Conservation (phyloP, 768 basidiomycete genomes). For the Lactarius trivialis region DNA sequence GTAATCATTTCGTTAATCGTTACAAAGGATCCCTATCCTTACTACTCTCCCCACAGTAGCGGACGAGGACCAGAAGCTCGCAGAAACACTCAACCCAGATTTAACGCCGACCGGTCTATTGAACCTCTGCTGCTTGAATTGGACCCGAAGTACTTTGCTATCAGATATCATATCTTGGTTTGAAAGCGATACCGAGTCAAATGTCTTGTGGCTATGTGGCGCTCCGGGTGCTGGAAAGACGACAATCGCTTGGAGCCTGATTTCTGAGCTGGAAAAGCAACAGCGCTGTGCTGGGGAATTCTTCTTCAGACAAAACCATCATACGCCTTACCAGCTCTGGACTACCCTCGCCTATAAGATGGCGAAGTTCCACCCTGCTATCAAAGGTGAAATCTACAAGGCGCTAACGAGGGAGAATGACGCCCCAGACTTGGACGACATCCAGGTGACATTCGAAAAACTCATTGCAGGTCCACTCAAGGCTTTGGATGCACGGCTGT, state of each 20-base stretch:
- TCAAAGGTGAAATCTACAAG: constrained; percentile 2
- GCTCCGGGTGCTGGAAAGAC: constrained; percentile 20
- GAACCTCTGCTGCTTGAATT: constrained; percentile 1
- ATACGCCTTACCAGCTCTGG: constrained; percentile 8
- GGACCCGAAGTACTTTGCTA: constrained; percentile 1
- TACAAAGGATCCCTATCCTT: background rate
- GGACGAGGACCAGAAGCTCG: constrained; percentile 5
- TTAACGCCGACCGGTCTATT: background rate
- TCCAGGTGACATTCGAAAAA: background rate
- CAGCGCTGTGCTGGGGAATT: constrained; percentile 14
- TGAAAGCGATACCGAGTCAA: constrained; percentile 1
- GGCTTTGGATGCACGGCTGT: background rate
- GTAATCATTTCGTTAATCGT: background rate
- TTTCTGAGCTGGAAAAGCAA: constrained; percentile 7
- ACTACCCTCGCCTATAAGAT: constrained; percentile 11
- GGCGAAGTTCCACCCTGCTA: constrained; percentile 16
- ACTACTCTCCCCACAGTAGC: background rate
- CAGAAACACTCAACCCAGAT: background rate
- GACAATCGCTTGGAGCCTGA: constrained; percentile 10
- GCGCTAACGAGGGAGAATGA: background rate
- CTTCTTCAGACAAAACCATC: background rate
- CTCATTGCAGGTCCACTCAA: constrained; percentile 9
- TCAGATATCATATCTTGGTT: constrained; percentile 8
- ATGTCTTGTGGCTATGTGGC: constrained; percentile 19
- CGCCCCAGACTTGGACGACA: background rate